Base-by-base conservation (phyloP, 257 asterid species). In the Nicotiana noctiflora region DNA sequence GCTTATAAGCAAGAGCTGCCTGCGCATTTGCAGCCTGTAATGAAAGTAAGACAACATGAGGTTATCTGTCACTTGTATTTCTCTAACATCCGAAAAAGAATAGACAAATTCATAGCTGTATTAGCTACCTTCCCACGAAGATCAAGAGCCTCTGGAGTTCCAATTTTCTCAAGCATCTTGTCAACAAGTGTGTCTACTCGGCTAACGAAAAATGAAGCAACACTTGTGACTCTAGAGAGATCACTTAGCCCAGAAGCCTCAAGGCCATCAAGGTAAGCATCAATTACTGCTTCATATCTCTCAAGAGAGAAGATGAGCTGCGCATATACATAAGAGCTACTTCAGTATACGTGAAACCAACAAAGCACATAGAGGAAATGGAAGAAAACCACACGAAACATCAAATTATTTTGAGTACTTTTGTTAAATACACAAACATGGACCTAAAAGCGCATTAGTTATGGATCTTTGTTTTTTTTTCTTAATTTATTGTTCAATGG, bases 201-300 rank as follows among this genome's bases (percentile, higher is more conserved):
- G 76, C 99, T 96, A 81, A 96, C 99, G 79, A 96, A 96, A 89
- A 96, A 96, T 66, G 98, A 96, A 62, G 98, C 98, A 68, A 96
- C 99, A 83, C 99, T 94, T 17, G 99, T 96, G 82, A 96, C 97
- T 64, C 91, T 89, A 46, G 99, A 96, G 78, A 96, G 97, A 81
- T 96, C 98, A 63, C 89, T 87, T 70, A 94, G 98, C 79, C 98
- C 98, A 52, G 98, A 96, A 3, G 98, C 98, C 86, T 94, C 99
- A 57, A 96, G 99, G 83, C 99, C 99, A 84, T 94, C 98, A 65
- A 96, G 90, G 97, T 94, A 96, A 84, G 99, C 98, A 90, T 96
- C 98, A 66, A 96, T 94, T 8, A 94, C 99, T 63, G 96, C 97
- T 88, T 96, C 99, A 76, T 96, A 96, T 93, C 99, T 91, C 32